Conservation (phyloP, 306 rosid genomes). For the Casuarina equisetifolia region DNA sequence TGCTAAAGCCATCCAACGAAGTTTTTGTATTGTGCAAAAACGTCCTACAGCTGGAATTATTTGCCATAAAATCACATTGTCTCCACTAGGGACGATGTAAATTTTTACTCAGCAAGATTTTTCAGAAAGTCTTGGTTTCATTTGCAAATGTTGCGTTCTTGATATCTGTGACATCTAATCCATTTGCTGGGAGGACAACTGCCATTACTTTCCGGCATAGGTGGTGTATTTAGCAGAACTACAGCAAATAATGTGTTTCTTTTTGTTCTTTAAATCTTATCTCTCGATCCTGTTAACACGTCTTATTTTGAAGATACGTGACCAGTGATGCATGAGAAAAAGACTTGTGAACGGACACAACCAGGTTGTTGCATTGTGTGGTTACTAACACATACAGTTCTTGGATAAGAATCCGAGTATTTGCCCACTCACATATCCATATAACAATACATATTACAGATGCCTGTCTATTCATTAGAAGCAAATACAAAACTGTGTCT, state of each 20-base stretch:
- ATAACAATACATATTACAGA: not conserved
- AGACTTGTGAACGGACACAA: slow-evolving; percentile 78
- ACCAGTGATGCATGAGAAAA: slow-evolving; percentile 91
- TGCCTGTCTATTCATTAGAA: too few relatives aligned
- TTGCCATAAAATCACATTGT: slow-evolving; percentile 37
- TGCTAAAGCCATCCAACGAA: too few relatives aligned
- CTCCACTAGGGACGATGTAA: slow-evolving; percentile 53
- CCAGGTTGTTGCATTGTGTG: slow-evolving; percentile 45
- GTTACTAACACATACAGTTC: not conserved
- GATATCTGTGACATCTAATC: slow-evolving; percentile 70
- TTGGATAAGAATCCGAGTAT: not conserved
- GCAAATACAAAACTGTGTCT: too few relatives aligned
- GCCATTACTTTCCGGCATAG: slow-evolving; percentile 92
- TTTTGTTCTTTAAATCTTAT: not conserved
- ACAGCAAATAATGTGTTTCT: not conserved
- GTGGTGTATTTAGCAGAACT: slow-evolving; percentile 34
- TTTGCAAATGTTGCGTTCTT: slow-evolving; percentile 65
- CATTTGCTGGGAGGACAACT: slow-evolving; percentile 69
- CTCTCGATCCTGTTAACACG: slow-evolving; percentile 17
- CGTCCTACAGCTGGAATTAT: too few relatives aligned
- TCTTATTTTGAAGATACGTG: slow-evolving; percentile 64
- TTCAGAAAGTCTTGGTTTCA: slow-evolving; percentile 30
- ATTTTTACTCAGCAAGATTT: slow-evolving; percentile 28
- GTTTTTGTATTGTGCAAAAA: too few relatives aligned
- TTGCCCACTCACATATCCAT: not conserved